Evolutionary conservation across 495 filamentous ascomycete species (phyloP).

Genomic region (Rusavskia elegans): DNA sequence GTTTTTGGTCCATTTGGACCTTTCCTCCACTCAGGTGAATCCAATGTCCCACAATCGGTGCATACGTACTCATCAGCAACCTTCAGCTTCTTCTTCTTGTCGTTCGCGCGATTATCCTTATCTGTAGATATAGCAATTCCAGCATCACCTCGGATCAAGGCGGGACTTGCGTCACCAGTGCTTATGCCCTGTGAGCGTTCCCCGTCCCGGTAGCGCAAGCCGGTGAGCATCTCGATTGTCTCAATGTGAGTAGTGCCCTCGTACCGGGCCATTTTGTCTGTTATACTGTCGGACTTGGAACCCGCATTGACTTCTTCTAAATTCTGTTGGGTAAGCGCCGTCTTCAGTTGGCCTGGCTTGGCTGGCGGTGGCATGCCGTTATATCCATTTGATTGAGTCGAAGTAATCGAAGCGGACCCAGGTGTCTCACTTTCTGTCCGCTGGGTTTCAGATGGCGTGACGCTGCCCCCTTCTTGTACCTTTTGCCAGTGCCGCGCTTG

Average conservation of each 20-base stretch:
- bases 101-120: conserved; percentile 42
- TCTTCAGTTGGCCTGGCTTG: conserved; percentile 42
- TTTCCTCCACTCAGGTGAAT: conserved; percentile 94
- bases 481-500: conserved; percentile 34
- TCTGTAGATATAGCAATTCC: conserved; percentile 73
- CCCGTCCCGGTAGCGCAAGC: conserved; percentile 73
- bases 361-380: conserved; percentile 53
- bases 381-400: conserved; percentile 19
- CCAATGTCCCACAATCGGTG: conserved; percentile 85
- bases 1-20: conserved; percentile 90
- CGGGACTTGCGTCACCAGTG: conserved; percentile 64
- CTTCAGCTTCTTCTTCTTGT: conserved; percentile 85
- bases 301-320: conserved; percentile 59
- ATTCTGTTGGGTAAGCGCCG: conserved; percentile 57
- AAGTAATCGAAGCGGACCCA: conserved; percentile 16
- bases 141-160: conserved; percentile 69
- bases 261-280: conserved; percentile 60
- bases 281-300: conserved; percentile 54
- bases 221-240: conserved; percentile 87
- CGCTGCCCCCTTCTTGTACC: conserved; percentile 37
- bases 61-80: conserved; percentile 89
- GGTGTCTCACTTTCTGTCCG: conserved; percentile 16
- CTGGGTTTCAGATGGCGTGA: conserved; percentile 34
- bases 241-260: conserved; percentile 66
- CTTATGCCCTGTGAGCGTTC: conserved; percentile 81